Evolutionary conservation across 2,329 filamentous ascomycete genomes (phyloP), one percentile per base, ranked within the genome.

Genomic region (Sporothrix schenckii): DNA sequence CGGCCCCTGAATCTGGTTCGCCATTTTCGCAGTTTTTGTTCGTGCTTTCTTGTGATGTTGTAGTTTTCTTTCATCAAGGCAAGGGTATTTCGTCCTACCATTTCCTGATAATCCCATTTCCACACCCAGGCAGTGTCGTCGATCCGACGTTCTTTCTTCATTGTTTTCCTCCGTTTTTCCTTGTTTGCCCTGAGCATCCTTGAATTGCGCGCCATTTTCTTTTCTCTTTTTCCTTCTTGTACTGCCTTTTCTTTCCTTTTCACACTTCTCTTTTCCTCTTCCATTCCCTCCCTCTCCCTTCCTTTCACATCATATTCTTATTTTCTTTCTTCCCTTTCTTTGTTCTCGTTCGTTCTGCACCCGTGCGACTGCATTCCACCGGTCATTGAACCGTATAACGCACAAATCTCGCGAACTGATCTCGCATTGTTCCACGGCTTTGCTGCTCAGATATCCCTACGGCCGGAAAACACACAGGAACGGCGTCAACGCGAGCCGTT

Each of bases 121-220:
- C 66, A 58, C 27, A 30, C 66, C 50, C 50, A 58, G 21, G 44
- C 66, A 60, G n/a, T 39, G 41, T 52, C 44, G 67, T 52, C 54
- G 67, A 39, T 60, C 69, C 47, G 61, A 44, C 24, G 67, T 49
- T 54, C 63, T 67, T 61, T 61, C 54, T 44, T 47, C 47, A 24
- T 47, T 50, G 50, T 63, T 52, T n/a, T 53, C n/a, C 44, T 27
- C 60, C 34, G 34, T 70, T 50, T 53, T 24, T 41, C 54, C 13
- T 49, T 27, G 41, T 16, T 34, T 30, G 41, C 39, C 41, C 54
- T 58, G 54, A n/a, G 24, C 54, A 49, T 63, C 39, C n/a, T 41
- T 13, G 6, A 30, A 21, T 4, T 47, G 13, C 41, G n/a, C 11
- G 60, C 60, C 44, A n/a, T 16, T 50, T 16, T 27, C 9, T 24